Base-by-base conservation (phyloP, 1,284 basidiomycete species). In the Anthracocystis setariae region DNA sequence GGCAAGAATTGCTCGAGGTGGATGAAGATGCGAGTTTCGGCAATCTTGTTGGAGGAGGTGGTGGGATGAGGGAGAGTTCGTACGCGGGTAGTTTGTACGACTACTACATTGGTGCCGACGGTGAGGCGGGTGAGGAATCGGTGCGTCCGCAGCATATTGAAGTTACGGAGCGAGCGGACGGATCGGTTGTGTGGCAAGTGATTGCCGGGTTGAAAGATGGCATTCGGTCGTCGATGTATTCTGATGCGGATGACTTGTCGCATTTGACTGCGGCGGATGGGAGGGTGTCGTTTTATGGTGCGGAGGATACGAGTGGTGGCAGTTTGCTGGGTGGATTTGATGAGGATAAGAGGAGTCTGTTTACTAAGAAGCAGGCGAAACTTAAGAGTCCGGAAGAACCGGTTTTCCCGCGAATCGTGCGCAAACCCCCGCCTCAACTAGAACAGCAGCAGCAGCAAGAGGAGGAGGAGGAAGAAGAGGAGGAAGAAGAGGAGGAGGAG, bases 111-210 rank as follows among this genome's bases (percentile, higher is more conserved):
- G 47, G 12, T 21, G 12, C 39, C 13, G 39, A n/a, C 8, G 39
- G n/a, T 42, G 21, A 23, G 39, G 39, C 7, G 21, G 39, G 39
- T 20, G 39, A 42, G 9, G 39, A 42, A 8, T 18, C 39, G 39
- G n/a, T 21, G 18, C 10, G n/a, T 42, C 9, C 12, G 12, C 46
- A 46, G 38, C 77, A 79, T 40, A 79, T 79, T 46, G 77, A 79
- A 40, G 76, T 79, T 15, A 79, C 77, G 8, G 76, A 79, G 44
- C 59, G 77, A 2, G 77, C 77, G 1, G 77, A 79, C 43, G 77
- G 77, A 1, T 73, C 68, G 33, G 72, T 79, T 8, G 74, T 79
- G 5, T 79, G 77, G 77, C 77, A 79, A 46, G 76, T 79, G 18
- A 75, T 79, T 38, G 77, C 77, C 1, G 77, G 77, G 0, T 46